Conservation (phyloP, 805 yeast genomes). For the Lachancea lanzarotensis region DNA sequence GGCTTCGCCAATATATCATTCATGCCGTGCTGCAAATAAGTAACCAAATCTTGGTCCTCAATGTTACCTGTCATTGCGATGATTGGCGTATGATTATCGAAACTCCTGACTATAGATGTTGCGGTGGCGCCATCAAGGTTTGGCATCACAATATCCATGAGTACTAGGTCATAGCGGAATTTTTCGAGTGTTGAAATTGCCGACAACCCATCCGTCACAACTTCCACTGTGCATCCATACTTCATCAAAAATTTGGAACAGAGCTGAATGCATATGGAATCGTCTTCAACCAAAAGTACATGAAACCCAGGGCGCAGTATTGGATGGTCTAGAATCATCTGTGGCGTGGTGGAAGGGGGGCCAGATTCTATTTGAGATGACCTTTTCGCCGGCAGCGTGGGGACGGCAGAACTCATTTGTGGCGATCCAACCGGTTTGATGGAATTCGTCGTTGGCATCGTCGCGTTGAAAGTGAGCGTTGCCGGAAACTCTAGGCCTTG, state of each 20-base stretch:
- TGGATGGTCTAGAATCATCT: slow-evolving; percentile 5
- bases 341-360: slow-evolving; percentile 4
- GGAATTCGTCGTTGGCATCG: slow-evolving; percentile 4
- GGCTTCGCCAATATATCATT: slow-evolving; percentile 91
- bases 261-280: slow-evolving; percentile 71
- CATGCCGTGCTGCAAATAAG: slow-evolving; percentile 82
- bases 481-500: slow-evolving; percentile 66
- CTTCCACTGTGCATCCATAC: slow-evolving; percentile 88
- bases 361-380: slow-evolving; percentile 1
- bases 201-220: slow-evolving; percentile 85
- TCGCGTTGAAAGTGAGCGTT: slow-evolving; percentile 41
- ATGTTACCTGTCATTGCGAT: slow-evolving; percentile 93
- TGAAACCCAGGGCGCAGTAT: slow-evolving; percentile 45
- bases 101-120: slow-evolving; percentile 77
- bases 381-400: slow-evolving; percentile 1
- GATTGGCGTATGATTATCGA: slow-evolving; percentile 81
- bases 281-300: slow-evolving; percentile 74
- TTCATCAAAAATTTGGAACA: slow-evolving; percentile 77
- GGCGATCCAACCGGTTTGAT: slow-evolving; percentile 4
- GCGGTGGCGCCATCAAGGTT: slow-evolving; percentile 86
- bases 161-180: slow-evolving; percentile 64
- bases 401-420: slow-evolving; percentile 10
- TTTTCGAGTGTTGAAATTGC: slow-evolving; percentile 75
- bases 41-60: slow-evolving; percentile 72
- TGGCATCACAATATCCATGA: slow-evolving; percentile 90